Conservation (phyloP, 805 yeast species). For the Wickerhamomyces xylosicus region DNA sequence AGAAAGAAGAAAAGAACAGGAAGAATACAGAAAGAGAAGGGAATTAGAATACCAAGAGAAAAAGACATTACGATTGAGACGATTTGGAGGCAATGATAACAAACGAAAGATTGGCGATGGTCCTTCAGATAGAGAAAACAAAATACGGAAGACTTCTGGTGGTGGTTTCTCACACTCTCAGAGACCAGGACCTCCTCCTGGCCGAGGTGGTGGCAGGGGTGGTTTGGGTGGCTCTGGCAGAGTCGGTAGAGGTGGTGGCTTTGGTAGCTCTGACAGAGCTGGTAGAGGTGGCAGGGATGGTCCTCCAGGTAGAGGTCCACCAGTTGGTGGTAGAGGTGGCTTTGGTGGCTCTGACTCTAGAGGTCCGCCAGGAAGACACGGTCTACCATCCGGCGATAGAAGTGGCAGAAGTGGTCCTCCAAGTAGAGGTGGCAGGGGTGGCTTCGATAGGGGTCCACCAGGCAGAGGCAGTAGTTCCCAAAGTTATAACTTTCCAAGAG, state of each 20-base stretch:
- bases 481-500: neutral
- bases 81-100: too few species aligned
- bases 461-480: neutral
- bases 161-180: neutral
- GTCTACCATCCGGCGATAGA: too few species aligned
- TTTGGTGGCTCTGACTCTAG: too few species aligned
- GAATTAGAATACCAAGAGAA: constrained; percentile 5
- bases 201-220: neutral
- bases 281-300: too few species aligned
- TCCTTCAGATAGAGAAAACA: neutral
- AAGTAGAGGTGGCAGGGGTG: neutral
- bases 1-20: constrained; percentile 9
- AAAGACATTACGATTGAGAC: neutral
- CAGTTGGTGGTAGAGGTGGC: too few species aligned
- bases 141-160: neutral
- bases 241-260: too few species aligned
- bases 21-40: constrained; percentile 8
- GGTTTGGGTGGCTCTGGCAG: neutral
- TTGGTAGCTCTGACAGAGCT: too few species aligned
- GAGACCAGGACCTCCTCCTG: neutral
- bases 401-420: neutral
- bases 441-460: constrained; percentile 1
- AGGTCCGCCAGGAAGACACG: too few species aligned
- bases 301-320: too few species aligned
- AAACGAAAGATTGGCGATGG: too few species aligned